Base-by-base conservation (phyloP, 139 green algal species). In the Chlorella sp. region DNA sequence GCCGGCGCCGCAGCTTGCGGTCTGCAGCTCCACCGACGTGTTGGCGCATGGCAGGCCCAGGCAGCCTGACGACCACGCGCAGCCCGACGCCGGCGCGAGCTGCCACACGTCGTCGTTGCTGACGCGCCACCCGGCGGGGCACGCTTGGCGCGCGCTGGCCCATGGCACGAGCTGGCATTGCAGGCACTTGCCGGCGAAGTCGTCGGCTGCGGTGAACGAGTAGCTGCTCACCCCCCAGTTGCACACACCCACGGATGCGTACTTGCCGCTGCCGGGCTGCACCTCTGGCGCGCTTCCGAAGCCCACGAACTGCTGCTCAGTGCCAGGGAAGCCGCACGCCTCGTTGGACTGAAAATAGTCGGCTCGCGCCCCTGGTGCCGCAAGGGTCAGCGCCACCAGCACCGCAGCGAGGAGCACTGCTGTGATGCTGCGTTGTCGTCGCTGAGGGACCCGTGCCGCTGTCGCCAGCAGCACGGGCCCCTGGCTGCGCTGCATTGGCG, bases 101-200 rank as follows among this genome's bases (percentile, higher is more conserved):
- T 62, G 51, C 74, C 69, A 80, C 0, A 36, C 49, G 0, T 67
- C 49, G 0, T 73, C 3, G 22, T 49, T 27, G 2, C 72, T 71
- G 0, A 80, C 6, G 32, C 20, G 49, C 10, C 42, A 65, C 22
- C 69, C 69, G 0, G 60, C n/a, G 0, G 17, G 17, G 24, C 74
- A 79, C 4, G 3, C 10, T 4, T 29, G 74, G 67, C 35, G 26
- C 5, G 2, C 49, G 5, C 29, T 35, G 1, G 36, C 67, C n/a
- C n/a, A n/a, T 1, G 65, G 66, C 35, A 67, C 70, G 73, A 79
- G 71, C 6, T 55, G 34, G 69, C 74, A 80, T 0, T 30, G 31
- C 31, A 80, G 26, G 69, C 74, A 80, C n/a, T 35, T 50, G 30
- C 74, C 70, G 31, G 63, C 62, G 3, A 36, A 67, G 2, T 65